A percentile compares a stretch with the other conserved stretches of the same genome.
Evolutionary conservation across 192 early-diverging fungal species (phyloP).

Genomic region (Umbelopsis sp.): DNA sequence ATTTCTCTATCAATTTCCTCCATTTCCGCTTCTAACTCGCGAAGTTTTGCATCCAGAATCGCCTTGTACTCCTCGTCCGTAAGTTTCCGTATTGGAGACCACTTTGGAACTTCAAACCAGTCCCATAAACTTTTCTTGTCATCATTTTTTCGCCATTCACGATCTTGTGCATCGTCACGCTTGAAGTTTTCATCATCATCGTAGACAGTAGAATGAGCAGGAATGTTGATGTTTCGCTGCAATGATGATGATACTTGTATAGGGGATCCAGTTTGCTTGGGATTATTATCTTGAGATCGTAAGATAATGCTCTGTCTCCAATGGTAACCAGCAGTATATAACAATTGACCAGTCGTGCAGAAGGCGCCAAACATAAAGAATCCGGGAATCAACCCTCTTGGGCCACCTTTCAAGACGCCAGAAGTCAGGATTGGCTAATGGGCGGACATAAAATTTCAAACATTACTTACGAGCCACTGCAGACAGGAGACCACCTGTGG

Average conservation of each 20-base stretch:
- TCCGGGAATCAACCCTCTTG: slow-evolving; percentile 52
- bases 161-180: slow-evolving; percentile 20
- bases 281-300: background rate
- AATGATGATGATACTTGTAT: background rate
- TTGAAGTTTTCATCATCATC: slow-evolving; percentile 27
- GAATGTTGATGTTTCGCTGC: background rate
- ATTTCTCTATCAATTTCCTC: slow-evolving; percentile 39
- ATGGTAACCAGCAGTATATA: slow-evolving; percentile 42
- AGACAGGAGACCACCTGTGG: slow-evolving; percentile 59
- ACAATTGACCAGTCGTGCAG: slow-evolving; percentile 51
- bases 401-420: slow-evolving; percentile 40
- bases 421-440: background rate
- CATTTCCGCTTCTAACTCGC: slow-evolving; percentile 45
- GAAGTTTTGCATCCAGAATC: slow-evolving; percentile 46
- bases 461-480: slow-evolving; percentile 42
- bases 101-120: slow-evolving; percentile 52
- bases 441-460: background rate
- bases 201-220: background rate
- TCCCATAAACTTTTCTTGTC: slow-evolving; percentile 38
- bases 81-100: slow-evolving; percentile 64
- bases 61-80: slow-evolving; percentile 63
- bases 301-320: slow-evolving; percentile 60
- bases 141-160: slow-evolving; percentile 29
- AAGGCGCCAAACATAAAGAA: slow-evolving; percentile 56
- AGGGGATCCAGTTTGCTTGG: background rate